phyloP scores from a whole-genome alignment of 768 basidiomycete genomes.

The Amanita subjunquillea region DNA sequence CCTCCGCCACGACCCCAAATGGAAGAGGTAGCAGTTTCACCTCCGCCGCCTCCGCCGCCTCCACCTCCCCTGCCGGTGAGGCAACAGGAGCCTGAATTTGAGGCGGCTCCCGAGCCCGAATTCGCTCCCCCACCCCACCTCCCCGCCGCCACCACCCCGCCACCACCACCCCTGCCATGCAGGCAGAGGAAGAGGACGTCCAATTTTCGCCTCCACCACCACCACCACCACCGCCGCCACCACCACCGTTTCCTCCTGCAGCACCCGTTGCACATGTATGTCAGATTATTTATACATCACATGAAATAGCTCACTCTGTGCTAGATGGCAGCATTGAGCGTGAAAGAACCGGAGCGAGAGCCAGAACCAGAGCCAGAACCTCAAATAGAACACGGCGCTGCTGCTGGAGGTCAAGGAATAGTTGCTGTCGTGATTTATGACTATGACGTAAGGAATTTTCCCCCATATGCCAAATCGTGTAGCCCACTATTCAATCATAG shows the following conservation, averaged over 20 bases:
- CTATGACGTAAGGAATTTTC: conserved; percentile 44
- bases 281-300: not conserved
- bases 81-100: conserved; percentile 13
- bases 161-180: conserved; percentile 13
- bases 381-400: conserved; percentile 6
- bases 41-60: conserved; percentile 26
- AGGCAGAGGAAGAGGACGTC: conserved; percentile 5
- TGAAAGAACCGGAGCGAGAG: conserved; percentile 24
- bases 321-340: conserved; percentile 22
- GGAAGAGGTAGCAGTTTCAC: conserved; percentile 16
- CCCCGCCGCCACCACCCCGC: conserved; percentile 22
- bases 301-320: not conserved
- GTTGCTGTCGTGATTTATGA: conserved; percentile 72
- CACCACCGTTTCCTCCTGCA: conserved; percentile 25
- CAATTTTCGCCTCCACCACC: conserved; percentile 18
- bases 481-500: conserved; percentile 18
- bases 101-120: conserved; percentile 14
- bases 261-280: conserved; percentile 29
- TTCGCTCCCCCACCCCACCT: conserved; percentile 26
- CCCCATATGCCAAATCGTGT: not conserved
- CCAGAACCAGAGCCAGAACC: conserved; percentile 31
- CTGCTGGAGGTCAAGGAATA: conserved; percentile 30
- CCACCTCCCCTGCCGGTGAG: conserved; percentile 26
- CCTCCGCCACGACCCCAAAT: conserved; percentile 19
- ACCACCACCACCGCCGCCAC: conserved; percentile 41